Base-by-base conservation (phyloP, 2,329 filamentous ascomycete genomes). In the Epichloe baconii region DNA sequence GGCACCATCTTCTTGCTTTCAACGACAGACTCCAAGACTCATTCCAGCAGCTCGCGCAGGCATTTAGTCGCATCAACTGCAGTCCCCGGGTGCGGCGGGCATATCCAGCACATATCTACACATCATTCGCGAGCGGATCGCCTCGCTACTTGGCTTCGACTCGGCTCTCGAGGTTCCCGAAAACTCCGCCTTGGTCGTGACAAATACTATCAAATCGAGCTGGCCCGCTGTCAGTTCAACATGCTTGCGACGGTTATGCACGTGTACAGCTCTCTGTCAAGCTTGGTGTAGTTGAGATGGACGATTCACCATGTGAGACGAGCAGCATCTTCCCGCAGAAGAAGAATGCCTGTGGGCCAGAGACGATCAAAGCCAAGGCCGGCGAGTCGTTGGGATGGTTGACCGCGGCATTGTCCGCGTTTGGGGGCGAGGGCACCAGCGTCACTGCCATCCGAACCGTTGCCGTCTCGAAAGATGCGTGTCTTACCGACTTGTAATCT, bases 311-410 rank as follows among this genome's bases (percentile, higher is more conserved):
- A 6, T 54, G 52, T 44, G 43, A 35, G 15, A 51, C 52, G n/a
- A 54, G 52, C 42, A 53, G 52, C 45, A 48, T 54, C 43, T 51
- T 54, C 31, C 54, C 54, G 2, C 54, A 54, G 26, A 56, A 56
- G 50, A 50, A 52, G 31, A 56, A 56, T 37, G 50, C 51, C 3
- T 50, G 46, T 31, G 50, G 46, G 12, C 48, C 53, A 14, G 54
- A 55, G 41, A 50, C 48, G 7, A 53, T 56, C 35, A 52, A 52
- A 31, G 48, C n/a, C 6, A 53, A 51, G 34, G 49, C 51, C n/a
- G 53, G 46, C n/a, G 49, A 53, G n/a, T 26, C 53, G 2, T 44
- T 49, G 35, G 52, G 54, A 4, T 55, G 53, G 54, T 26, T 49
- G 35, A 50, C 44, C 11, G 44, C 42, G 5, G 47, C 46, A 2